A percentile compares a stretch with the other conserved stretches of the same genome.
Conservation (phyloP, 140 eudicot genomes). For the Stevia rebaudiana region DNA sequence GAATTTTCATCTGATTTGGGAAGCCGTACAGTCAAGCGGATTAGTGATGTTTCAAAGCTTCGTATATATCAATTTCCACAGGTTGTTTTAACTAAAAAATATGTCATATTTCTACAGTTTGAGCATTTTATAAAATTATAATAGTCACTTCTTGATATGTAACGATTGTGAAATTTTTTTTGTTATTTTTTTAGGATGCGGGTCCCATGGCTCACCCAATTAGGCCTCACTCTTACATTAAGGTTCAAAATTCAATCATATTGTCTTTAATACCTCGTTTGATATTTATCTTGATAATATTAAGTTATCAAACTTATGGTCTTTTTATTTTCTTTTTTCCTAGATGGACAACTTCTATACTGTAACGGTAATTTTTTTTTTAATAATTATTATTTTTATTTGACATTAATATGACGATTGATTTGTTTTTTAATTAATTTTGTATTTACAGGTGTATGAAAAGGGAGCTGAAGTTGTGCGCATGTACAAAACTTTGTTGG, state of each 20-base stretch:
- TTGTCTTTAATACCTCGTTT: background rate
- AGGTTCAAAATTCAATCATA: conserved; percentile 35
- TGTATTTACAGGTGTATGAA: conserved; percentile 66
- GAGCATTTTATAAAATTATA: background rate
- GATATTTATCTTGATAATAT: background rate
- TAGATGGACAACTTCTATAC: conserved; percentile 99
- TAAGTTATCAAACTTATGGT: background rate
- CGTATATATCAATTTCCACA: conserved; percentile 81
- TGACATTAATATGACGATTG: conserved; percentile 1
- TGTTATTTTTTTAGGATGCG: conserved; percentile 59
- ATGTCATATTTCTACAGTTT: background rate
- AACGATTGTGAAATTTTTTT: background rate
- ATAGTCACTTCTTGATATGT: background rate
- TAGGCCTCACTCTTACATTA: conserved; percentile 94
- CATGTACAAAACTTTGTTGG: conserved; percentile 92
- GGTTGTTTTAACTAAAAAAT: conserved; percentile 30
- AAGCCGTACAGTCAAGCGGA: conserved; percentile 91
- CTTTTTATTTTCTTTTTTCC: background rate
- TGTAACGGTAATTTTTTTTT: conserved; percentile 56
- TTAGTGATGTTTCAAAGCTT: conserved; percentile 88
- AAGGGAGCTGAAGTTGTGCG: conserved; percentile 99
- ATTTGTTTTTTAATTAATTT: background rate
- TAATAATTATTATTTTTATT: background rate
- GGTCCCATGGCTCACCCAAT: conserved; percentile 99
- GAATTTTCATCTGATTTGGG: conserved; percentile 99